Evolutionary conservation across 306 rosid genomes (phyloP).

Genomic region (Carpinus fangiana): DNA sequence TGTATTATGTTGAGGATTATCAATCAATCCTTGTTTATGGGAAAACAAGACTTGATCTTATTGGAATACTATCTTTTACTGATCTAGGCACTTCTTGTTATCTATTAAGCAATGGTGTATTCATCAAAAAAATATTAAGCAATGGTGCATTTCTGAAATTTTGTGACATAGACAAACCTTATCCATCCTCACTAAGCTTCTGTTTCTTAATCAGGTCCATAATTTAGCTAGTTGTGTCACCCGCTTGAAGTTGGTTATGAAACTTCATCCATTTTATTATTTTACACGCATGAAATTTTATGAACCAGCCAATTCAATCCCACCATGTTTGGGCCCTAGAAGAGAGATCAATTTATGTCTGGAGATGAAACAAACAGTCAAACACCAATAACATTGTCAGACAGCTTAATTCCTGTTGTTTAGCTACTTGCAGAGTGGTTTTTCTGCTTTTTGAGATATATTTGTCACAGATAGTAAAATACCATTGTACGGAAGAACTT

Average conservation of each 20-base stretch:
- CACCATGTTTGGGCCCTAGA: background rate
- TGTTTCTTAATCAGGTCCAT: background rate
- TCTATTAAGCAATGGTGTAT: background rate
- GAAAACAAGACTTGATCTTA: background rate
- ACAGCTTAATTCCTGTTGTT: background rate
- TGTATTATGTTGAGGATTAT: background rate
- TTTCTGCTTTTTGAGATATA: background rate
- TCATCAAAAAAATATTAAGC: background rate
- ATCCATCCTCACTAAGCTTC: background rate
- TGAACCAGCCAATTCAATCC: background rate
- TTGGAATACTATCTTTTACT: background rate
- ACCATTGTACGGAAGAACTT: background rate
- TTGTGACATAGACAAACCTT: background rate
- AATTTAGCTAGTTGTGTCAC: background rate
- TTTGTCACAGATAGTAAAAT: too few relatives aligned
- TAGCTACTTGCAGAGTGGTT: background rate
- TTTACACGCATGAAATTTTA: background rate
- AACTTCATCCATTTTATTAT: background rate
- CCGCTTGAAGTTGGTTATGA: background rate
- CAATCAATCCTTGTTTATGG: background rate
- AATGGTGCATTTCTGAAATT: background rate
- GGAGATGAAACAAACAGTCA: background rate
- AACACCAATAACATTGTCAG: background rate
- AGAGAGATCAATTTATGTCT: background rate
- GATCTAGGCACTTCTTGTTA: too few relatives aligned